A percentile compares a stretch with the other conserved stretches of the same genome.
These are phyloP conservation scores for Chaetomiaceae sp. DNA, from an alignment of 2,329 filamentous ascomycete genomes.

Conservation along the genomic window DNA sequence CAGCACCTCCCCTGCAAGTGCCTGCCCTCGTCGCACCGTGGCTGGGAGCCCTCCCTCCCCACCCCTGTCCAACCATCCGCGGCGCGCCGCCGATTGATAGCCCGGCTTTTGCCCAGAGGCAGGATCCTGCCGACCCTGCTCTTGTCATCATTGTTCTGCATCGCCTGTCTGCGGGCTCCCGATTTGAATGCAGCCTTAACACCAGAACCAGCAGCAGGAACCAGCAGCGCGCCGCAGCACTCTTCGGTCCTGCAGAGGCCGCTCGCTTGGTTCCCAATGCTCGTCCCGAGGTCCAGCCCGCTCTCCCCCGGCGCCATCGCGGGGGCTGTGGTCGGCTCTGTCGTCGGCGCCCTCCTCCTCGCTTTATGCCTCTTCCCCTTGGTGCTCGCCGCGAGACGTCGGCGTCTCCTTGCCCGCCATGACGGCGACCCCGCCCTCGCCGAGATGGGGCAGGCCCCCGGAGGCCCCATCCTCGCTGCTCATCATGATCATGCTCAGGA, in stretches of 20 bases:
- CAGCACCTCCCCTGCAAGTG: neutral
- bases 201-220: conserved; percentile 7
- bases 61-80: conserved; percentile 5
- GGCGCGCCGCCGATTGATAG: conserved; percentile 7
- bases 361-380: conserved; percentile 30
- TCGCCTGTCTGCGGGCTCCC: neutral
- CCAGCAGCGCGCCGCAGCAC: conserved; percentile 8
- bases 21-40: conserved; percentile 2
- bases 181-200: conserved; percentile 8
- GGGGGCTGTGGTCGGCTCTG: conserved; percentile 30
- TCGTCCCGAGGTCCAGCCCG: conserved; percentile 20
- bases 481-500: conserved; percentile 13
- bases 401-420: conserved; percentile 19
- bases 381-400: conserved; percentile 27
- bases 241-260: conserved; percentile 10
- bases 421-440: conserved; percentile 23
- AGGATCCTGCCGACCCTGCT: conserved; percentile 1
- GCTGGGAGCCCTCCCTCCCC: conserved; percentile 8
- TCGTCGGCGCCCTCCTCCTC: conserved; percentile 27
- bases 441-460: conserved; percentile 28
- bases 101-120: neutral
- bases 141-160: conserved; percentile 1
- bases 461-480: conserved; percentile 20
- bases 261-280: conserved; percentile 19
- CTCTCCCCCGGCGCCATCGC: conserved; percentile 30